Base-by-base conservation (phyloP, 2,329 filamentous ascomycete species). In the Phoma sp. region DNA sequence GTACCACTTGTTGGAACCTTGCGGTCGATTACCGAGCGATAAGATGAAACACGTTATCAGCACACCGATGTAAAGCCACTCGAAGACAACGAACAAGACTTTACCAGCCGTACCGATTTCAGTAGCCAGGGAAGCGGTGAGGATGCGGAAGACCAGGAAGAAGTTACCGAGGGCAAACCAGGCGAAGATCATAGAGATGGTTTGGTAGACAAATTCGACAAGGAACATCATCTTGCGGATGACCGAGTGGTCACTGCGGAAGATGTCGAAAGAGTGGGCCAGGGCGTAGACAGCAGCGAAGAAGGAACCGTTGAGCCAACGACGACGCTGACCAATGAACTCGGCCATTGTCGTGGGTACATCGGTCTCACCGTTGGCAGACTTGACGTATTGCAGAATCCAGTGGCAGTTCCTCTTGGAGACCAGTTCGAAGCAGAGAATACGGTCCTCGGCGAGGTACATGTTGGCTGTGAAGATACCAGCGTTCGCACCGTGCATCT, bases 91-190 rank as follows among this genome's bases (percentile, higher is more conserved):
- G 50, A 92, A 90, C 1, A 99, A 82, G 55, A 96, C 87, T 35
- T 85, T 85, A 49, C 95, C 95, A 9, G 86, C 86, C 4, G 84
- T 87, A 43, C 92, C 91, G 2, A 97, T 84, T 24, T 97, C 83
- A 24, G 85, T 82, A 40, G 91, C 89, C 62, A 99, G 81, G 69
- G 93, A 96, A 10, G 87, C 89, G 1, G 94, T 98, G 62, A 99
- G 81, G 73, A 99, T 98, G 76, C 93, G 93, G 82, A 99, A 99
- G 65, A 99, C 94, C 71, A 99, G 80, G 84, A 98, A 99, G 84
- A 99, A 99, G 80, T 99, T 99, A 72, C 95, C 86, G 71, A 98
- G 95, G 68, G 90, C 92, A 73, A 99, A 98, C 95, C 95, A 99
- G 48, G 95, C 93, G 75, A 98, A 99, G 71, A 99, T 84, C 91